Conservation (phyloP, 2,329 filamentous ascomycete species). For the Colletotrichum tofieldiae region DNA sequence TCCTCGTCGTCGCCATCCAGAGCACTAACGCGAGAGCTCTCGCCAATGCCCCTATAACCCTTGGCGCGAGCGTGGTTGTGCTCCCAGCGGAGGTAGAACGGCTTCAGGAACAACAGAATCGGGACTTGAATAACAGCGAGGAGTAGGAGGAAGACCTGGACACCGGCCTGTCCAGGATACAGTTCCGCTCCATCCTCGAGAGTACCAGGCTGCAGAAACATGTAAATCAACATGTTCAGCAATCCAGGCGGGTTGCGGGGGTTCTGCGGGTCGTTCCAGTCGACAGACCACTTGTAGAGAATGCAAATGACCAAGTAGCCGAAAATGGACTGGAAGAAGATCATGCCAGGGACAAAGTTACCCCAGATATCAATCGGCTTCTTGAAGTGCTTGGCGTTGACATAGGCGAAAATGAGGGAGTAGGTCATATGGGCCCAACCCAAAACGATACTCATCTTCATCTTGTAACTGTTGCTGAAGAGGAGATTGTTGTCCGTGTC, state of each 20-base stretch:
- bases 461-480: slow-evolving; percentile 99
- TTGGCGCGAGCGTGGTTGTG: slow-evolving; percentile 89
- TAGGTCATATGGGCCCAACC: slow-evolving; percentile 99
- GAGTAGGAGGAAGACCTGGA: slow-evolving; percentile 86
- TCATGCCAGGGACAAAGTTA: slow-evolving; percentile 98
- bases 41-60: slow-evolving; percentile 94
- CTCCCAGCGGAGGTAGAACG: slow-evolving; percentile 94
- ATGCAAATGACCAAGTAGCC: slow-evolving; percentile 96
- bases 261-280: slow-evolving; percentile 78
- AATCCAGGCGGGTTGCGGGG: slow-evolving; percentile 84
- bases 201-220: slow-evolving; percentile 92
- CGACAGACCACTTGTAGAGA: slow-evolving; percentile 95
- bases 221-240: slow-evolving; percentile 99
- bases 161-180: slow-evolving; percentile 81
- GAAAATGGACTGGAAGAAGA: slow-evolving; percentile 99
- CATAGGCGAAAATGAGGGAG: slow-evolving; percentile 90
- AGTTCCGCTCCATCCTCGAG: slow-evolving; percentile 74
- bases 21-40: slow-evolving; percentile 89
- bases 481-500: slow-evolving; percentile 94
- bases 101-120: slow-evolving; percentile 93
- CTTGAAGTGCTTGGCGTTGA: slow-evolving; percentile 97
- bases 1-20: slow-evolving; percentile 90
- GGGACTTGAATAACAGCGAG: slow-evolving; percentile 91
- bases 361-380: slow-evolving; percentile 96
- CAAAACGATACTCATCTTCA: slow-evolving; percentile 98